Percentiles rank a stretch among this genome's conserved stretches.
These are phyloP conservation scores for Persicaria tinctoria DNA, from an alignment of 148 eudicot genomes.

Conservation along the genomic window DNA sequence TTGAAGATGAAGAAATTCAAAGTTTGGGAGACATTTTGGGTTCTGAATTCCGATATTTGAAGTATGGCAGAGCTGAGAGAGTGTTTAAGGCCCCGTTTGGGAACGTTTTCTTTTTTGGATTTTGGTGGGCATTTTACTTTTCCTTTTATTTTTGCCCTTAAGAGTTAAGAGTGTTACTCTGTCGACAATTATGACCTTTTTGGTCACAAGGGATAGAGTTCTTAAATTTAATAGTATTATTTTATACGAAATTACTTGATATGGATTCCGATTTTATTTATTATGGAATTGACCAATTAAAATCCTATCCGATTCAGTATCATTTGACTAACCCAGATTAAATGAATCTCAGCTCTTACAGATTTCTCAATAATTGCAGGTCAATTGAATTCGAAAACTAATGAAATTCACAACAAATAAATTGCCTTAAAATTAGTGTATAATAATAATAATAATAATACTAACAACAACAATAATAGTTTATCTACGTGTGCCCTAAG, in stretches of 20 bases:
- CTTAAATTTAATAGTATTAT: neutral
- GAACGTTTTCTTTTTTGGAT: neutral
- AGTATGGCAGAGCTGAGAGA: neutral
- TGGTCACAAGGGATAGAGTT: neutral
- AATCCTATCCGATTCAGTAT: neutral
- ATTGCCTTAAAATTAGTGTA: too few relatives aligned
- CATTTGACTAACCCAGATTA: neutral
- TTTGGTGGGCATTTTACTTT: neutral
- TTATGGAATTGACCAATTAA: neutral
- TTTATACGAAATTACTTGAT: neutral
- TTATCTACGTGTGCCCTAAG: too few relatives aligned
- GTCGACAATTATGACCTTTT: conserved; percentile 8
- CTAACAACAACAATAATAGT: too few relatives aligned
- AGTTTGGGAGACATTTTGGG: neutral
- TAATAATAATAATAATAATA: too few relatives aligned
- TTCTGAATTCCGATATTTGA: neutral
- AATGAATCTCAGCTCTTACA: neutral
- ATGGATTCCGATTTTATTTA: neutral
- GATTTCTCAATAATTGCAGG: too few relatives aligned
- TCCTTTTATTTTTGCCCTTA: neutral
- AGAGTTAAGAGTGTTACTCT: neutral
- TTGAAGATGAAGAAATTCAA: neutral
- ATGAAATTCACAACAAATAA: too few relatives aligned
- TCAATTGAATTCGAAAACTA: too few relatives aligned
- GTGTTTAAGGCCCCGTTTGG: conserved; percentile 9